A percentile compares a stretch with the other conserved stretches of the same genome.
Conservation (phyloP, 1,284 basidiomycete genomes). For the Ustilago tritici region DNA sequence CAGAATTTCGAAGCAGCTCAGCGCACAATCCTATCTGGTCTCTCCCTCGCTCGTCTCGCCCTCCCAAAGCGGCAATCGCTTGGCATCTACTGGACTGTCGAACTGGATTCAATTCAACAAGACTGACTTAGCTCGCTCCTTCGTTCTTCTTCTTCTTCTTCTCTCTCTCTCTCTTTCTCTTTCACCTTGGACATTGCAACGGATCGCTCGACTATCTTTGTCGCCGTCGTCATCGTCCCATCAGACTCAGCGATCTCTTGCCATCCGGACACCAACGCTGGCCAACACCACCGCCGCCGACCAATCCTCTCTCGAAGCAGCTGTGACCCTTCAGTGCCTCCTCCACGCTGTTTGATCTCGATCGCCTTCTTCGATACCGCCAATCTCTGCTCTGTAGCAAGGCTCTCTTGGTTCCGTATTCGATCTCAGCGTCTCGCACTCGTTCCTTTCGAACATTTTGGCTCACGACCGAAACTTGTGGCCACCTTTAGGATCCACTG, state of each 20-base stretch:
- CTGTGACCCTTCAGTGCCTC: background rate
- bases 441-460: background rate
- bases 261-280: slow-evolving; percentile 7
- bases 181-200: slow-evolving; percentile 5
- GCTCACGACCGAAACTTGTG: background rate
- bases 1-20: background rate
- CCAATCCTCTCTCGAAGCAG: background rate
- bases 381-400: background rate
- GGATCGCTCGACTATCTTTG: slow-evolving; percentile 1
- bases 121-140: background rate
- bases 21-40: background rate
- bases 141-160: too few relatives aligned
- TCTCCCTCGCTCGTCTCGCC: background rate
- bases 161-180: background rate
- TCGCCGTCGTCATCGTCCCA: slow-evolving; percentile 1
- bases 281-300: background rate
- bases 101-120: background rate
- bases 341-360: background rate
- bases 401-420: background rate
- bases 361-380: background rate
- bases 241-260: background rate
- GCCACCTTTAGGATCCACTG: background rate
- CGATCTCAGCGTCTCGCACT: background rate
- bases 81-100: background rate
- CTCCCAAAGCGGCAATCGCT: slow-evolving; percentile 5